A percentile compares a stretch with the other conserved stretches of the same genome.
Conservation (phyloP, 768 basidiomycete species). For the Mycena sanguinolenta region DNA sequence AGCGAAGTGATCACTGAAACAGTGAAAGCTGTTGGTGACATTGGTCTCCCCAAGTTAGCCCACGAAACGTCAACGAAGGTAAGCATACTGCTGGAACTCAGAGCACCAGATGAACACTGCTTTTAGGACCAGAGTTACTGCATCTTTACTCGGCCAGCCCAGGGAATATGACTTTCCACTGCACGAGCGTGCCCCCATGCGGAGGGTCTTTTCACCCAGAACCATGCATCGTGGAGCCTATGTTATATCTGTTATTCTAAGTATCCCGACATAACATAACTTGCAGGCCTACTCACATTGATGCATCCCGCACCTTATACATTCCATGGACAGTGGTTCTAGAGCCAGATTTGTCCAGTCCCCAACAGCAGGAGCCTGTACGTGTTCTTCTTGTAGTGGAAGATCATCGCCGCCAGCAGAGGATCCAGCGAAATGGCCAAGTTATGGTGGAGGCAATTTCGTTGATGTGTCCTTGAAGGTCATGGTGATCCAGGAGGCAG, state of each 20-base stretch:
- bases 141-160: neutral
- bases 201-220: neutral
- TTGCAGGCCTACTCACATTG: neutral
- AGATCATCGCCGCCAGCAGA: neutral
- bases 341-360: neutral
- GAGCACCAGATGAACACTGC: neutral
- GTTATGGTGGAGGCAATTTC: conserved; percentile 8
- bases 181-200: neutral
- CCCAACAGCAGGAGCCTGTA: neutral
- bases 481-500: neutral
- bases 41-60: conserved; percentile 3
- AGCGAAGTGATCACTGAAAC: neutral
- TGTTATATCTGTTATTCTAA: neutral
- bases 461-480: conserved; percentile 2
- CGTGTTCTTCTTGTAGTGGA: neutral
- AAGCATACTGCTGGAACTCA: neutral
- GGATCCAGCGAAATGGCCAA: neutral
- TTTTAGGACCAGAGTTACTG: neutral
- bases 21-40: neutral
- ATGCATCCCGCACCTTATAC: neutral
- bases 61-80: conserved; percentile 10
- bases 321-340: neutral
- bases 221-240: neutral
- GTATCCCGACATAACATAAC: no score
- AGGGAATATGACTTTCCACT: neutral